phyloP scores from a whole-genome alignment of 1,284 basidiomycete genomes.

The Laetiporus sulphureus region DNA sequence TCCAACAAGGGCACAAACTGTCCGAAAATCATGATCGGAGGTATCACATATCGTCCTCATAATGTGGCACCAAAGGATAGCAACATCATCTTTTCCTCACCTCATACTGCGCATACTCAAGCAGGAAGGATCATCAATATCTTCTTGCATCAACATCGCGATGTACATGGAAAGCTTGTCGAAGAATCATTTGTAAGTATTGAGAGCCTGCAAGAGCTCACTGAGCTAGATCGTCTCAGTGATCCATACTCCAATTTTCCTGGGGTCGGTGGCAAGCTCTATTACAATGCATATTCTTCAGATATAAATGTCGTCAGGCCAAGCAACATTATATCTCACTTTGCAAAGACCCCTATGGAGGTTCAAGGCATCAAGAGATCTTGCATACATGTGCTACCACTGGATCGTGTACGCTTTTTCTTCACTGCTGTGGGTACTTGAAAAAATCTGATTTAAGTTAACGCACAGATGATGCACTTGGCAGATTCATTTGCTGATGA shows the following conservation, averaged over 20 bases:
- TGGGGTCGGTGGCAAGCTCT: not conserved
- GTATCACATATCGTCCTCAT: not conserved
- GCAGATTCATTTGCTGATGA: no score
- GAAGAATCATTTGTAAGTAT: not conserved
- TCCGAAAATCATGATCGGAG: not conserved
- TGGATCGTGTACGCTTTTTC: no score
- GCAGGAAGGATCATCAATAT: not conserved
- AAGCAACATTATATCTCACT: no score
- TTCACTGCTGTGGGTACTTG: no score
- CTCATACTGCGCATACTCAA: not conserved
- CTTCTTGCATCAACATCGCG: not conserved
- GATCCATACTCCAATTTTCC: not conserved
- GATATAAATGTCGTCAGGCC: no score
- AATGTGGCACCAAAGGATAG: not conserved
- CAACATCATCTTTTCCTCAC: not conserved
- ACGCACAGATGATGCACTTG: no score
- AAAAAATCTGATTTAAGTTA: no score
- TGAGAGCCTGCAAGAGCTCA: not conserved
- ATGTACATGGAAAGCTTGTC: not conserved
- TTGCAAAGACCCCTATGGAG: no score
- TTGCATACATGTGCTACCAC: no score
- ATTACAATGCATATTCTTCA: no score
- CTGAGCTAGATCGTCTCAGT: not conserved
- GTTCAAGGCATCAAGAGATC: no score
- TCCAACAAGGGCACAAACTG: not conserved